phyloP scores from a whole-genome alignment of 768 basidiomycete genomes.

The Naematelia encephala region DNA sequence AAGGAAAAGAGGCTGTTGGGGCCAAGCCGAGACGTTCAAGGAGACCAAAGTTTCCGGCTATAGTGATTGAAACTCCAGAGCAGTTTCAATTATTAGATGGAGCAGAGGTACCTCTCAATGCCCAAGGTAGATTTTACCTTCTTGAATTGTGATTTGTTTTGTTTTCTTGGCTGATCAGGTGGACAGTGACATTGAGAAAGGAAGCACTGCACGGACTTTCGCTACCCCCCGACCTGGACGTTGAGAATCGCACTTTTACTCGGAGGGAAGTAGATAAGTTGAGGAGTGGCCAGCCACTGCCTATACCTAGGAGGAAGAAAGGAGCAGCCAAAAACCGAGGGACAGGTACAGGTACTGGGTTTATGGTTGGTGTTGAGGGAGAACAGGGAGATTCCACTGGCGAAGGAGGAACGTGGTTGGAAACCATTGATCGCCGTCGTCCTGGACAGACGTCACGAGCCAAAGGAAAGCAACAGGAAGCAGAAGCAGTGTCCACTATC shows the following conservation, averaged over 20 bases:
- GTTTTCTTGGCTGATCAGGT: too few species aligned
- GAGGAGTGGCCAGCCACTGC: neutral
- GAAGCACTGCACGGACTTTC: neutral
- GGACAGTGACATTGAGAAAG: neutral
- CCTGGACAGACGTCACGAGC: too few species aligned
- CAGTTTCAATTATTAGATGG: neutral
- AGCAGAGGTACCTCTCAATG: neutral
- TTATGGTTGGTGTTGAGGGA: neutral
- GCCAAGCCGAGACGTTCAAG: neutral
- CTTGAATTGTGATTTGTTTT: too few species aligned
- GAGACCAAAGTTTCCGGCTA: neutral
- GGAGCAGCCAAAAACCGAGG: neutral
- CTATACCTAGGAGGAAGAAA: neutral
- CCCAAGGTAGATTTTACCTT: neutral
- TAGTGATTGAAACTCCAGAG: neutral
- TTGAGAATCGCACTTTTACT: neutral
- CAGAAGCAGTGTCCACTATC: too few species aligned
- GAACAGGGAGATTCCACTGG: neutral
- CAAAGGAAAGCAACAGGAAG: too few species aligned
- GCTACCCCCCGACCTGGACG: neutral
- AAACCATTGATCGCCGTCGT: too few species aligned
- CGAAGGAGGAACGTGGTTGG: neutral
- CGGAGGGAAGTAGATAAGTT: neutral
- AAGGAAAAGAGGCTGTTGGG: constrained; percentile 11
- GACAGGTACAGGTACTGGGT: neutral